phyloP scores from a whole-genome alignment of 73 alveolate genomes.

The Paramecium sexaurelia region DNA sequence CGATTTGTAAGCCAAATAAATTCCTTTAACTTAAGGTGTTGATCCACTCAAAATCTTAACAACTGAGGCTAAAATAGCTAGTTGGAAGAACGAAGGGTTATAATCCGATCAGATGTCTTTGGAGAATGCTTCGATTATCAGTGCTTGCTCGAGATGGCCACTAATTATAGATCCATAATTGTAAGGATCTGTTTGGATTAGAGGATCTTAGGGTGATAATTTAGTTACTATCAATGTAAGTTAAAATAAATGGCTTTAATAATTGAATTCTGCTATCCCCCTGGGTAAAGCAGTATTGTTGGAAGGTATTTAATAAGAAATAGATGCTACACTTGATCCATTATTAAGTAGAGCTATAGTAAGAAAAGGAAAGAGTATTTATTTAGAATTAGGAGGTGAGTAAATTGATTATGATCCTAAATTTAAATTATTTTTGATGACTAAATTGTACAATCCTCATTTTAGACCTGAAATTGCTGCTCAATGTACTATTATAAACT shows the following conservation, averaged over 20 bases:
- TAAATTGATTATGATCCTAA: constrained; percentile 96
- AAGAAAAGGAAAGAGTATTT: constrained; percentile 90
- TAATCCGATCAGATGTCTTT: constrained; percentile 99
- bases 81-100: constrained; percentile 99
- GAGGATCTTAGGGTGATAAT: constrained; percentile 75
- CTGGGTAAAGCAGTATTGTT: constrained; percentile 96
- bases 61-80: constrained; percentile 96
- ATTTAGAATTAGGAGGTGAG: constrained; percentile 92
- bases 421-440: constrained; percentile 96
- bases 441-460: constrained; percentile 99
- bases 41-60: constrained; percentile 97
- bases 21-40: constrained; percentile 97
- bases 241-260: constrained; percentile 93
- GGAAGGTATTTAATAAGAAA: constrained; percentile 98
- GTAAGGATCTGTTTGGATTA: constrained; percentile 99
- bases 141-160: constrained; percentile 99
- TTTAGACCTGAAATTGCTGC: constrained; percentile 99
- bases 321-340: constrained; percentile 99
- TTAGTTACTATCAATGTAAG: constrained; percentile 71
- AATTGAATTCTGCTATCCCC: constrained; percentile 90
- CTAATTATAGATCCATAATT: constrained; percentile 99
- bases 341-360: constrained; percentile 96
- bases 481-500: constrained; percentile 99
- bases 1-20: constrained; percentile 88
- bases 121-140: constrained; percentile 98